Evolutionary conservation across 768 basidiomycete species (phyloP).

Genomic region (Agaricus subrufescens): DNA sequence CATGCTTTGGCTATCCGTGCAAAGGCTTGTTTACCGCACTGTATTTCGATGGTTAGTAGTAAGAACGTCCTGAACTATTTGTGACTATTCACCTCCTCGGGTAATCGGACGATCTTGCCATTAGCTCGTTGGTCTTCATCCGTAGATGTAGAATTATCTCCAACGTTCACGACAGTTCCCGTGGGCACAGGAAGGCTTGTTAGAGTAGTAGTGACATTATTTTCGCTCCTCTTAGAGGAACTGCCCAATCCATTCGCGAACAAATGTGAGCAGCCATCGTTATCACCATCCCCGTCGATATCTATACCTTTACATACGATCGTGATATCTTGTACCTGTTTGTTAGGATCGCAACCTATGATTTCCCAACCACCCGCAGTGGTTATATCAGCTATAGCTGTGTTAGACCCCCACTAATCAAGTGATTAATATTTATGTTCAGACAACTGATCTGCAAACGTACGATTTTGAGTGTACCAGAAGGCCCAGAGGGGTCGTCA

Average conservation of each 20-base stretch:
- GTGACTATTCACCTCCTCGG: conserved; percentile 37
- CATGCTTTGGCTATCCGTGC: conserved; percentile 16
- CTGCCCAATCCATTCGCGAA: not conserved
- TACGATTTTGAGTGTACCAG: conserved; percentile 38
- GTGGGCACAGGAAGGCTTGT: not conserved
- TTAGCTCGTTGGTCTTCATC: conserved; percentile 19
- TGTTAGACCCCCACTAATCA: conserved; percentile 32
- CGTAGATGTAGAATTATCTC: not conserved
- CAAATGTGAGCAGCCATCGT: conserved; percentile 6
- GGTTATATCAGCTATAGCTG: conserved; percentile 38
- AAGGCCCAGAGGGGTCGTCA: conserved; percentile 22
- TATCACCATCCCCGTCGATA: not conserved
- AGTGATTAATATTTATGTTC: not conserved
- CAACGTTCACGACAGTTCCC: not conserved
- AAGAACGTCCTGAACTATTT: too few relatives aligned
- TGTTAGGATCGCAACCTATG: conserved; percentile 36
- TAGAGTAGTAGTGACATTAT: conserved; percentile 25
- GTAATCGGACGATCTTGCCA: conserved; percentile 44
- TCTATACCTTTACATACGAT: conserved; percentile 34
- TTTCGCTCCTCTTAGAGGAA: too few relatives aligned
- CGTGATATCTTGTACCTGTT: conserved; percentile 39
- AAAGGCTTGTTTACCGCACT: conserved; percentile 20
- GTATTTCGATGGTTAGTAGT: not conserved
- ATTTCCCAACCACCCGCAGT: conserved; percentile 52
- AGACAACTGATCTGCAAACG: conserved; percentile 7